phyloP scores from a whole-genome alignment of 108 stramenopile genomes.

The Chaetoceros muelleri region DNA sequence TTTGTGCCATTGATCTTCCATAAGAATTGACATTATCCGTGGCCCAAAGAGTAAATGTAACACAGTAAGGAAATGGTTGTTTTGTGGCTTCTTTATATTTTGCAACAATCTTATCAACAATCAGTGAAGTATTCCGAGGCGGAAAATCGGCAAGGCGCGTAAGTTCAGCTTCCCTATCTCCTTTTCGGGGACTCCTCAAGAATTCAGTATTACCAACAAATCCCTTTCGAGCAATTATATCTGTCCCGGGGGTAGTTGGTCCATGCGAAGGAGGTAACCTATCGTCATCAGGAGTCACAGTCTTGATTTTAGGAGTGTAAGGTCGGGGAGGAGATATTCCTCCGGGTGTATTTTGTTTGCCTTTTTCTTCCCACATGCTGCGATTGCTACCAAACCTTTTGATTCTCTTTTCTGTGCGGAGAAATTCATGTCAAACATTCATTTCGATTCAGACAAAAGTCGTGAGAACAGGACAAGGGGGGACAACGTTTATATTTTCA shows the following conservation, averaged over 20 bases:
- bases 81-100: slow-evolving; percentile 76
- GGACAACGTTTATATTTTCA: no score
- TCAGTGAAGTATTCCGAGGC: neutral
- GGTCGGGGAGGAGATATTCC: neutral
- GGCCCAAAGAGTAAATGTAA: slow-evolving; percentile 95
- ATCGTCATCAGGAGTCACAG: neutral
- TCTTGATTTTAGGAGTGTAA: neutral
- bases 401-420: neutral
- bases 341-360: neutral
- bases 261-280: neutral
- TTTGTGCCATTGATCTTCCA: slow-evolving; percentile 91
- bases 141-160: neutral
- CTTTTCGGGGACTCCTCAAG: neutral
- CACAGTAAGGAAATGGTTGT: slow-evolving; percentile 82
- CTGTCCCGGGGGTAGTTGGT: neutral
- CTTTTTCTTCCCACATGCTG: neutral
- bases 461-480: neutral
- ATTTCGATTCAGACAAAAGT: neutral
- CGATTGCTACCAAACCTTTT: neutral
- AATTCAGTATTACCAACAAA: neutral
- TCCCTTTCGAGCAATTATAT: neutral
- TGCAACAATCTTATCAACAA: slow-evolving; percentile 82
- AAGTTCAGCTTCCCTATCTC: neutral
- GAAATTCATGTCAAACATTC: neutral
- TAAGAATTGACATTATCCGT: slow-evolving; percentile 98